Evolutionary conservation across 225 moss, liverwort and hornwort genomes (phyloP).

Genomic region (Thuidium tamariscinum): DNA sequence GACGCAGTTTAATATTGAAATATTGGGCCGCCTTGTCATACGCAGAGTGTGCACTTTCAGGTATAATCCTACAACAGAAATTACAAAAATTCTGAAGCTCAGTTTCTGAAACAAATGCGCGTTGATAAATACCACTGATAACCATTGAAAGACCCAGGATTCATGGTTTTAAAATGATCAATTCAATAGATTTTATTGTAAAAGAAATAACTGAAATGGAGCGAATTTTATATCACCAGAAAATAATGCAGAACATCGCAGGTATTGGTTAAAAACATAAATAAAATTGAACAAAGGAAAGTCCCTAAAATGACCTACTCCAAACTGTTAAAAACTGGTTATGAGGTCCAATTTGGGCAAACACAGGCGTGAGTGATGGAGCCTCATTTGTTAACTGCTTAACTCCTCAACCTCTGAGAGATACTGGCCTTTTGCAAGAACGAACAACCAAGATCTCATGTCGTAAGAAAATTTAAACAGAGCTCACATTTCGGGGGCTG

Average conservation of each 20-base stretch:
- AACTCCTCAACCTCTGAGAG: neutral
- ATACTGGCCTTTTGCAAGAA: neutral
- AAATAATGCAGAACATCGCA: neutral
- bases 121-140: neutral
- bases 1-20: constrained; percentile 77
- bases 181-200: neutral
- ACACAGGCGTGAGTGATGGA: neutral
- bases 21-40: constrained; percentile 99
- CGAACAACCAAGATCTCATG: neutral
- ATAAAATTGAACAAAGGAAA: neutral
- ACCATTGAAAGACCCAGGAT: neutral
- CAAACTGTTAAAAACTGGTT: neutral
- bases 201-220: neutral
- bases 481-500: constrained; percentile 82
- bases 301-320: neutral
- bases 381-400: neutral
- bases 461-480: neutral
- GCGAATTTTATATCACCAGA: neutral
- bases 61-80: constrained; percentile 50
- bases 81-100: neutral
- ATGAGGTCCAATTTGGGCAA: neutral
- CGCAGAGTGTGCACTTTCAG: constrained; percentile 90
- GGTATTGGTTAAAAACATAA: neutral
- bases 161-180: neutral
- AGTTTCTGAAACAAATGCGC: neutral